Evolutionary conservation across 2,329 filamentous ascomycete species (phyloP).

Genomic region (Trichoderma brevicompactum): DNA sequence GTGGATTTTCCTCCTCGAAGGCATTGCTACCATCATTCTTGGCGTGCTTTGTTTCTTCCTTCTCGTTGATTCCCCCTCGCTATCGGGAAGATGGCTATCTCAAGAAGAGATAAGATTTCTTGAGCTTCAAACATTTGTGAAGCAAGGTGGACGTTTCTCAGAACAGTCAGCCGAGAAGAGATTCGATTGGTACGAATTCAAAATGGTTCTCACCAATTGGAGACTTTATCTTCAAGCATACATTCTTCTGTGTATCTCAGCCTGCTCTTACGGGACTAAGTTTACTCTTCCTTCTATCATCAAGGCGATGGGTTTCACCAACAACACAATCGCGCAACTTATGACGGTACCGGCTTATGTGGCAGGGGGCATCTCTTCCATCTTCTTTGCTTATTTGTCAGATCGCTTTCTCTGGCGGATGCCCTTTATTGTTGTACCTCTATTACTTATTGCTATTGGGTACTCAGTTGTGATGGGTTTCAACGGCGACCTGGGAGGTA

Average conservation of each 20-base stretch:
- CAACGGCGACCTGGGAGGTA: constrained; percentile 47
- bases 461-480: constrained; percentile 64
- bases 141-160: constrained; percentile 38
- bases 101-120: constrained; percentile 44
- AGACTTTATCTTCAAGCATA: constrained; percentile 17
- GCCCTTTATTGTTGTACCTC: constrained; percentile 11
- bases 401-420: constrained; percentile 16
- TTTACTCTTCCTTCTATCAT: constrained; percentile 11
- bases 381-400: constrained; percentile 14
- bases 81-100: constrained; percentile 42
- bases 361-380: neutral
- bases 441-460: constrained; percentile 56
- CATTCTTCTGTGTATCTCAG: constrained; percentile 5
- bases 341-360: constrained; percentile 21
- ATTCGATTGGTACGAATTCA: constrained; percentile 22
- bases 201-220: constrained; percentile 21
- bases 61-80: constrained; percentile 70
- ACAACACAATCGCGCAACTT: constrained; percentile 32
- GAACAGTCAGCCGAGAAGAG: constrained; percentile 30
- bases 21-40: constrained; percentile 64
- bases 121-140: constrained; percentile 38
- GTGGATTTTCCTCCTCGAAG: constrained; percentile 82
- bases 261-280: constrained; percentile 36
- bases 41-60: constrained; percentile 68
- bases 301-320: constrained; percentile 20